phyloP scores from a whole-genome alignment of 176 grass and related monocot genomes.

The Ananas comosus region DNA sequence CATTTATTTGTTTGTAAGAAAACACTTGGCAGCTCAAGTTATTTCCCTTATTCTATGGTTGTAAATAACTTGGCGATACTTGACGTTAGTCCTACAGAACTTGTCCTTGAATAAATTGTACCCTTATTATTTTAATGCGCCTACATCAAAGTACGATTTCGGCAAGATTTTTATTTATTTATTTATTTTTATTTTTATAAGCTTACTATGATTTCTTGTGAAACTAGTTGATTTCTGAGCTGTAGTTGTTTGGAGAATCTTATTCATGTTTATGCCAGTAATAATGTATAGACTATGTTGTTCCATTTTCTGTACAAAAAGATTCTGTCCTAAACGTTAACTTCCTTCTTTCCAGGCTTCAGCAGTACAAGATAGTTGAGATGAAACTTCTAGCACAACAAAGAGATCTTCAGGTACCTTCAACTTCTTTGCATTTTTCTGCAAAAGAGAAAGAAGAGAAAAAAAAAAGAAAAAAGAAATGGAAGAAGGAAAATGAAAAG shows the following conservation, averaged over 20 bases:
- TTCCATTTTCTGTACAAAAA: not conserved
- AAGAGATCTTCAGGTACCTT: conserved; percentile 86
- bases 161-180: too few species aligned
- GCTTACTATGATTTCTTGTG: too few species aligned
- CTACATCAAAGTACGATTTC: too few species aligned
- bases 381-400: conserved; percentile 99
- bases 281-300: not conserved
- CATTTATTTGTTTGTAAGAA: too few species aligned
- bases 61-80: too few species aligned
- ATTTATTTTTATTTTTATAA: too few species aligned
- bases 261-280: not conserved
- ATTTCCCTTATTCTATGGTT: too few species aligned
- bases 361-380: conserved; percentile 94
- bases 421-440: conserved; percentile 9
- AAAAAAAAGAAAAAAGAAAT: not conserved
- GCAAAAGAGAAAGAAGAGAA: not conserved
- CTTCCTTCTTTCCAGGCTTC: conserved; percentile 33
- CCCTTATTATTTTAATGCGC: too few species aligned
- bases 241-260: not conserved
- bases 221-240: too few species aligned
- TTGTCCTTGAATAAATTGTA: too few species aligned
- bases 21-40: too few species aligned
- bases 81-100: too few species aligned
- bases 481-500: not conserved
- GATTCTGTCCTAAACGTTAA: conserved; percentile 7